Conservation (phyloP, 305 asterid species). For the Fraxinus baroniana region DNA sequence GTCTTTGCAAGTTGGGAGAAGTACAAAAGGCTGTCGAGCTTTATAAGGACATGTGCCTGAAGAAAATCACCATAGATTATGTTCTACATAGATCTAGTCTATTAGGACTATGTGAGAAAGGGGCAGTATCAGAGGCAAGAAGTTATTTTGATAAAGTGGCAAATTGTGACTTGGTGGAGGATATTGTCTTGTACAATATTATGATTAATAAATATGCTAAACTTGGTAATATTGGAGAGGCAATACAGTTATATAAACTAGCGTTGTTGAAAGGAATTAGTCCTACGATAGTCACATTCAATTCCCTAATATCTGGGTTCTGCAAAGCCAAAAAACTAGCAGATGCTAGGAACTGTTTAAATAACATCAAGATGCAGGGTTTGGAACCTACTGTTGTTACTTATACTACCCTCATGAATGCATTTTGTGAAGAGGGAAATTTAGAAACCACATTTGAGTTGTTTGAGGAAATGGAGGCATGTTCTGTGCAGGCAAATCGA, state of each 20-base stretch:
- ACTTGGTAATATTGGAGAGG: slow-evolving; percentile 57
- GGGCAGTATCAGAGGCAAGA: slow-evolving; percentile 55
- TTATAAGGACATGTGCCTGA: slow-evolving; percentile 46
- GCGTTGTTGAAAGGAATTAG: slow-evolving; percentile 54
- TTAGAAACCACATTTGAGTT: slow-evolving; percentile 34
- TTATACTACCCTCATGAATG: slow-evolving; percentile 70
- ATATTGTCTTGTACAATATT: slow-evolving; percentile 60
- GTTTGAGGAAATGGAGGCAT: slow-evolving; percentile 53
- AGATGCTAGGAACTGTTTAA: slow-evolving; percentile 48
- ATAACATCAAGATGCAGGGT: slow-evolving; percentile 39
- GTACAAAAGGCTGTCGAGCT: slow-evolving; percentile 45
- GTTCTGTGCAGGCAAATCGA: slow-evolving; percentile 51
- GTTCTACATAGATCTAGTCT: slow-evolving; percentile 49
- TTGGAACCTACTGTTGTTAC: slow-evolving; percentile 57
- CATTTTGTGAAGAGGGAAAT: slow-evolving; percentile 54
- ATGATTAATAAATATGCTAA: slow-evolving; percentile 64
- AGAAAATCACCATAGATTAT: slow-evolving; percentile 39
- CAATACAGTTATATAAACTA: slow-evolving; percentile 39
- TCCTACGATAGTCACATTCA: slow-evolving; percentile 66
- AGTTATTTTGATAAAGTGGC: slow-evolving; percentile 47
- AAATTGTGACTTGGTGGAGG: slow-evolving; percentile 37
- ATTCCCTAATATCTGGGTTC: slow-evolving; percentile 64
- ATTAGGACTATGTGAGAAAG: slow-evolving; percentile 51
- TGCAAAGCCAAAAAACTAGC: slow-evolving; percentile 48
- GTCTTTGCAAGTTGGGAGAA: slow-evolving; percentile 68